Base-by-base conservation (phyloP, 176 grass and related monocot genomes). In the Zoysia pacifica region DNA sequence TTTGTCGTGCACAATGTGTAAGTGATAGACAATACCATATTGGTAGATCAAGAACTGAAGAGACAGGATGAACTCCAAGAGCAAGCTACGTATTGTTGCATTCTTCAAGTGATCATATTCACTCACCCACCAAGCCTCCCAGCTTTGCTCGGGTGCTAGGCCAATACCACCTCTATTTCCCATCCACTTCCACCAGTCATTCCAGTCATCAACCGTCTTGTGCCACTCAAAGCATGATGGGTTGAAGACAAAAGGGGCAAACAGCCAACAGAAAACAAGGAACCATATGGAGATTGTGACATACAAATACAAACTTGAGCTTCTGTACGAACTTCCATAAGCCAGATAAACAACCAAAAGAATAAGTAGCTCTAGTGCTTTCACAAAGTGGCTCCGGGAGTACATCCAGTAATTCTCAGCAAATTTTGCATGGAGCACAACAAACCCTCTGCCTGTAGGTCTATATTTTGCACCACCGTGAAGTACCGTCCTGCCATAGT, bases 171-270 rank as follows among this genome's bases (percentile, higher is more conserved):
- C 91, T 80, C 87, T 82, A 65, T 84, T 93, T 66, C 40, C 71
- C 72, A 93, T 93, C 91, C 91, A 93, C 9, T 86, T 90, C 85
- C 69, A 80, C 91, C 91, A 93, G 55, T 93, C 91, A 39, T 52
- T 71, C 91, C 88, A 93, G 72, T 93, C 91, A 47, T 93, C 85
- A 68, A 90, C 82, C 6, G 83, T 88, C 70, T 93, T 93, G 70
- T 93, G 88, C 91, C 91, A 93, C 73, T 93, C 88, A 77, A 93
- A 93, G 59, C 91, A 84, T 40, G 91, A 93, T 28, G 91, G 91
- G 37, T 93, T 93, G 85, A 93, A 90, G 48, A 93, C 18, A 82
- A 93, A 93, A 46, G 91, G 91, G 54, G 88, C 91, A 88, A 90
- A 90, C 9, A 93, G 41, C 91, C 88, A 87, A 43, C 87, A 84